These are phyloP conservation scores for Leptographium radiaticola DNA, from an alignment of 2,329 filamentous ascomycete genomes.

Conservation along the genomic window DNA sequence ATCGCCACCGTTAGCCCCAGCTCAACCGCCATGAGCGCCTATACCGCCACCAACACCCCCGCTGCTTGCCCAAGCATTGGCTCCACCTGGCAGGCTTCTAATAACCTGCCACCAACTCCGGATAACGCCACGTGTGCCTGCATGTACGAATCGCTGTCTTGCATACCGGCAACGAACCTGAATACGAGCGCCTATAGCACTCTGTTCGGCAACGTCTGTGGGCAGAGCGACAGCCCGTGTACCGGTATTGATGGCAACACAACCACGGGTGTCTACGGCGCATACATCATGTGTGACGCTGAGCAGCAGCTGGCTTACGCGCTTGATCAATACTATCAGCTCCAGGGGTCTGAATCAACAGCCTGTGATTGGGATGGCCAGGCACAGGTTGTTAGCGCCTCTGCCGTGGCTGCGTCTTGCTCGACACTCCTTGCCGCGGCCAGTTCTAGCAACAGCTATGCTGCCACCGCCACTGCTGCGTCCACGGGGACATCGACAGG, in stretches of 20 bases:
- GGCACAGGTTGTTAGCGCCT: constrained; percentile 39
- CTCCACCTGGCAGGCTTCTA: constrained; percentile 55
- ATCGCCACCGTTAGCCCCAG: constrained; percentile 55
- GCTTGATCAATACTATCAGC: constrained; percentile 59
- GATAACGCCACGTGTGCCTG: constrained; percentile 71
- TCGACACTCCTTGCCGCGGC: constrained; percentile 45
- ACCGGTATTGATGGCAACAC: constrained; percentile 55
- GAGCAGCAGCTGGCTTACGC: constrained; percentile 61
- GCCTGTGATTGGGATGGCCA: constrained; percentile 63
- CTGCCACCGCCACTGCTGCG: constrained; percentile 35
- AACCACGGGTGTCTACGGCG: constrained; percentile 56
- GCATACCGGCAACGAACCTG: constrained; percentile 49
- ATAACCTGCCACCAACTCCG: constrained; percentile 66
- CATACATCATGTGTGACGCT: constrained; percentile 64
- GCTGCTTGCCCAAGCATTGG: constrained; percentile 57
- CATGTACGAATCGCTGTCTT: constrained; percentile 65
- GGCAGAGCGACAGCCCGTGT: constrained; percentile 41
- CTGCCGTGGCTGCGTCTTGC: constrained; percentile 40
- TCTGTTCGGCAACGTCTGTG: constrained; percentile 67
- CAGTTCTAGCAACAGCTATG: constrained; percentile 38
- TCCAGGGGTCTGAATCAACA: constrained; percentile 34
- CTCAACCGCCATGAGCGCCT: constrained; percentile 50
- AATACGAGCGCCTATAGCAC: constrained; percentile 45
- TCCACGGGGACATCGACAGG: constrained; percentile 15
- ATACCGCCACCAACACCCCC: constrained; percentile 61